Evolutionary conservation across 1,139 yeast genomes (phyloP).

Genomic region (Lodderomyces oxycetoniae): DNA sequence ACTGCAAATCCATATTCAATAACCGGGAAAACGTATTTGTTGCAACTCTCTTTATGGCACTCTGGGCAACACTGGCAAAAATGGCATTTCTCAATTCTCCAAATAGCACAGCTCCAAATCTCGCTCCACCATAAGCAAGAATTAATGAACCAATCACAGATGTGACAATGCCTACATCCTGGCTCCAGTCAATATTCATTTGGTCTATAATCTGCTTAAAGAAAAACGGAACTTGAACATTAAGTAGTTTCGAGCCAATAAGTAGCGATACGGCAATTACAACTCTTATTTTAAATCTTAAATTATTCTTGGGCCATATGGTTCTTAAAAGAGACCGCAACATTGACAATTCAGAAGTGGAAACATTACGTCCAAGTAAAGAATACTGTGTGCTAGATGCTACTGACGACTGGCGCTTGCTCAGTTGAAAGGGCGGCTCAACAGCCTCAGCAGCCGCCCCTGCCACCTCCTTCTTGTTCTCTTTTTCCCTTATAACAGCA

Average conservation of each 20-base stretch:
- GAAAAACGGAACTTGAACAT: conserved; percentile 93
- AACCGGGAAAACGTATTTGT: conserved; percentile 80
- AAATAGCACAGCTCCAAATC: conserved; percentile 90
- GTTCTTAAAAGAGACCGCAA: conserved; percentile 62
- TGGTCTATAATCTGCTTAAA: conserved; percentile 86
- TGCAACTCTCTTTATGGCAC: conserved; percentile 89
- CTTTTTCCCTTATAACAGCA: no score
- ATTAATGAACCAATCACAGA: conserved; percentile 70
- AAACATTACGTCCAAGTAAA: conserved; percentile 23
- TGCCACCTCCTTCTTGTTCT: no score
- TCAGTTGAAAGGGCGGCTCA: no score
- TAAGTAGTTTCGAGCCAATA: conserved; percentile 75
- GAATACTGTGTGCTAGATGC: conserved; percentile 7
- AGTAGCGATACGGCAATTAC: conserved; percentile 67
- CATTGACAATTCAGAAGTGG: conserved; percentile 57
- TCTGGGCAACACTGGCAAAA: conserved; percentile 92
- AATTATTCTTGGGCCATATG: conserved; percentile 84
- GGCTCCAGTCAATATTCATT: conserved; percentile 87
- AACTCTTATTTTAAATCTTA: conserved; percentile 70
- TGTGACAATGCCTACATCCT: conserved; percentile 54
- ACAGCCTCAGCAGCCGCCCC: no score
- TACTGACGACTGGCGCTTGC: neutral
- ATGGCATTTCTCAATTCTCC: conserved; percentile 94
- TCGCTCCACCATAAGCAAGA: conserved; percentile 86
- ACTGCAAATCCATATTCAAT: conserved; percentile 78